Base-by-base conservation (phyloP, 495 filamentous ascomycete genomes). In the Penicillium herquei region DNA sequence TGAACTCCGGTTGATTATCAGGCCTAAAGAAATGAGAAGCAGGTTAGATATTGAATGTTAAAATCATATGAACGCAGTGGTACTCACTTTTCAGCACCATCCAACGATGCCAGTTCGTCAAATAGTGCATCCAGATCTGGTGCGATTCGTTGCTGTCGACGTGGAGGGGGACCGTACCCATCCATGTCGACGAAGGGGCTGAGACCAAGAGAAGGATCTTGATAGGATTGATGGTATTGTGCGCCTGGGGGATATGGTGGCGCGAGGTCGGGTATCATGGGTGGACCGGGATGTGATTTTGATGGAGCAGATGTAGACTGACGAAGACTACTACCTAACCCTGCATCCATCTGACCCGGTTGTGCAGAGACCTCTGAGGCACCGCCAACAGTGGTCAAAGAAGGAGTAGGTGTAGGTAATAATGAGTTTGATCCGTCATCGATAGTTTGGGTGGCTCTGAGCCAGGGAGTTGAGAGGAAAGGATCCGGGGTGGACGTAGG, bases 111-210 rank as follows among this genome's bases (percentile, higher is more conserved):
- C 33, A 76, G 56, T 43, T 76, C 73, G 37, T 76, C 73, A 49
- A 76, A 75, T 52, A 76, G 52, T 12, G 73, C 71, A 52, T 76
- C 73, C 1, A 76, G 62, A 43, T 76, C 73, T 8, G 73, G 73
- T 6, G 73, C 73, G 42, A 76, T 76, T 32, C 68, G 60, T n/a
- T 64, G 71, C 39, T 54, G 57, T 48, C 66, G 66, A n/a, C 61
- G 59, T 16, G 67, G 56, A n/a, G 61, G 56, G 12, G 61, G 49
- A 9, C 63, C 70, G 21, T 72, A 70, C 9, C 66, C 62, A 31
- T 72, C 68, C 40, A 73, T 65, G 16, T 73, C 69, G 39, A 73
- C 66, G 30, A 73, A 64, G 0, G 68, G 49, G 3, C 62, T 57
- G 6, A 72, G 55, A 13, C 62, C 59, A 11, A 74, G 50, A 9